Percentiles rank a stretch among this genome's conserved stretches.
phyloP scores from a whole-genome alignment of 495 filamentous ascomycete genomes.

The Penicillium samsonianum region DNA sequence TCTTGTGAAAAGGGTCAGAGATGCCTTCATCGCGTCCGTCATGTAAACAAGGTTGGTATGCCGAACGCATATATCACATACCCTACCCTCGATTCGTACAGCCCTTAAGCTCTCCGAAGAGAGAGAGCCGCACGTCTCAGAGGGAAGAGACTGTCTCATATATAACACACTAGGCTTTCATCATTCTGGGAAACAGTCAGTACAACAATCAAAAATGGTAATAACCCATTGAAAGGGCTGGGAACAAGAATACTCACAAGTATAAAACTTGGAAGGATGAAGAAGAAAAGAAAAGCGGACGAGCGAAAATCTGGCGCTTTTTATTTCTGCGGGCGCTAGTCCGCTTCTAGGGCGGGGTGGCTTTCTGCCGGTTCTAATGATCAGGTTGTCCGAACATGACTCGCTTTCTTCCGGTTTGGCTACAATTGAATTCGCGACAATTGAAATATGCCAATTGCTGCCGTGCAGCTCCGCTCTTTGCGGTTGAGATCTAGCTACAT shows the following conservation, averaged over 20 bases:
- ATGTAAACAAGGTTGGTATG: slow-evolving; percentile 95
- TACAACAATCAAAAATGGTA: slow-evolving; percentile 8
- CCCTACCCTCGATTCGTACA: slow-evolving; percentile 64
- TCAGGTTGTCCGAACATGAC: slow-evolving; percentile 19
- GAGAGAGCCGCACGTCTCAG: slow-evolving; percentile 78
- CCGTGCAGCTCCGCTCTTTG: slow-evolving; percentile 24
- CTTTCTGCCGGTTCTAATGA: slow-evolving; percentile 25
- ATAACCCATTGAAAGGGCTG: not conserved
- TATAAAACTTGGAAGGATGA: slow-evolving; percentile 99
- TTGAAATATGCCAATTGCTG: slow-evolving; percentile 11
- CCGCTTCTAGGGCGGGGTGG: slow-evolving; percentile 28
- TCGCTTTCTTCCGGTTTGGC: not conserved
- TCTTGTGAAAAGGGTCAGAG: slow-evolving; percentile 69
- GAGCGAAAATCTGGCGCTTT: slow-evolving; percentile 23
- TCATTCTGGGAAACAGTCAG: slow-evolving; percentile 74
- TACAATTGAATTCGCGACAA: not conserved
- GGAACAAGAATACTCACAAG: slow-evolving; percentile 62
- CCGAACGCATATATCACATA: slow-evolving; percentile 98
- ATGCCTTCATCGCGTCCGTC: slow-evolving; percentile 97
- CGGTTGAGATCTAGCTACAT: slow-evolving; percentile 40
- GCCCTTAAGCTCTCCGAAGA: slow-evolving; percentile 88
- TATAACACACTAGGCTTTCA: slow-evolving; percentile 97
- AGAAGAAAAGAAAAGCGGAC: slow-evolving; percentile 58
- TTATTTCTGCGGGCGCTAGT: slow-evolving; percentile 31
- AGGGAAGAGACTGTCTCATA: slow-evolving; percentile 75